Evolutionary conservation across 1,284 basidiomycete species (phyloP).

Genomic region (Ceratobasidium sp.): DNA sequence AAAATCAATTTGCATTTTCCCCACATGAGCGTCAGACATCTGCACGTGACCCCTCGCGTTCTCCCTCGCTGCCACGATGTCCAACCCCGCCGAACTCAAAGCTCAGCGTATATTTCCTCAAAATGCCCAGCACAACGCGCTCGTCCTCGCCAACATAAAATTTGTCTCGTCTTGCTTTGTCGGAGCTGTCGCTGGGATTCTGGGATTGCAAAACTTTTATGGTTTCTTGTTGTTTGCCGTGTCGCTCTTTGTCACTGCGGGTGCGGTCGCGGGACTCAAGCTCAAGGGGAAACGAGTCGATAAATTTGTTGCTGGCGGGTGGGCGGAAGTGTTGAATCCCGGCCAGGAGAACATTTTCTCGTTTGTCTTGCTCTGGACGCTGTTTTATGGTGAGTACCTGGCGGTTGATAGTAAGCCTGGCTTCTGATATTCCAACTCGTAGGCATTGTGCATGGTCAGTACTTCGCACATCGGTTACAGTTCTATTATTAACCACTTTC

Average conservation of each 20-base stretch:
- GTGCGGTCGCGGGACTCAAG: conserved; percentile 74
- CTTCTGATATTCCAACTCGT: conserved; percentile 19
- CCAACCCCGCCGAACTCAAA: conserved; percentile 44
- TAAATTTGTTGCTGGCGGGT: conserved; percentile 64
- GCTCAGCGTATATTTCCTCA: conserved; percentile 66
- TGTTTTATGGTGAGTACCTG: conserved; percentile 80
- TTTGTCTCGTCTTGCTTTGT: conserved; percentile 85
- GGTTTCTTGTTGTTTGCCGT: conserved; percentile 84
- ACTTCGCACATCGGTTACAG: not conserved
- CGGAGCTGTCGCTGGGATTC: conserved; percentile 85
- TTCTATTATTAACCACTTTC: conserved; percentile 1
- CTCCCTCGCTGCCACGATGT: conserved; percentile 38
- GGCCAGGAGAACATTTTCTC: conserved; percentile 89
- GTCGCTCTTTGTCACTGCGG: conserved; percentile 74
- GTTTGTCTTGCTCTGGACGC: conserved; percentile 89
- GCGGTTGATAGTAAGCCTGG: not conserved
- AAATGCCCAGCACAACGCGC: conserved; percentile 77
- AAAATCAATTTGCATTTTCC: conserved; percentile 41
- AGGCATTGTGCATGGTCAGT: conserved; percentile 63
- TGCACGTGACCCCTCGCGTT: conserved; percentile 13
- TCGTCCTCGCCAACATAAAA: conserved; percentile 70
- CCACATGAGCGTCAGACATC: conserved; percentile 6
- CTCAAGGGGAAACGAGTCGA: conserved; percentile 69
- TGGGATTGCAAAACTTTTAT: conserved; percentile 84
- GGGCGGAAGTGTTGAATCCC: conserved; percentile 75